Conservation (phyloP, 1,139 yeast genomes). For the Meyerozyma elateridarum region DNA sequence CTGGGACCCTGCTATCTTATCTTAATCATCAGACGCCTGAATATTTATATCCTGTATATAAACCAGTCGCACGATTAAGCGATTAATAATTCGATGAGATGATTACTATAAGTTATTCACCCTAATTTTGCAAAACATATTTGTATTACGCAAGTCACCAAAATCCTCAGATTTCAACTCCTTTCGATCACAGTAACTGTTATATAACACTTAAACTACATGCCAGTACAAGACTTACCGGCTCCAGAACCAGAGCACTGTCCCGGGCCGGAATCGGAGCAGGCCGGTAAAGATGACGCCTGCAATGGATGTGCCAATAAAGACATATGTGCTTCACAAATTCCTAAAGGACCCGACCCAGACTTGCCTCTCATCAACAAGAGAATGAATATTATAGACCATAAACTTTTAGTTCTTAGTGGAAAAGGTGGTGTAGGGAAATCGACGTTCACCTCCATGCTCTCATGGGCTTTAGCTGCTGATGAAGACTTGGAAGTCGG, state of each 20-base stretch:
- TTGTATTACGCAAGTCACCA: too few relatives aligned
- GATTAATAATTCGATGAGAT: too few relatives aligned
- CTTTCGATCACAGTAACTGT: too few relatives aligned
- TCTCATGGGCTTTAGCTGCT: constrained; percentile 92
- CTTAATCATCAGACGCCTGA: too few relatives aligned
- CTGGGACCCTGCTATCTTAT: too few relatives aligned
- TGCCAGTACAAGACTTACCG: constrained; percentile 14
- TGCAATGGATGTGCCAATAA: constrained; percentile 95
- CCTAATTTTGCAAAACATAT: too few relatives aligned
- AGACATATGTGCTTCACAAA: constrained; percentile 71
- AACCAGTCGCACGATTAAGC: too few relatives aligned
- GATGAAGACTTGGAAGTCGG: constrained; percentile 88
- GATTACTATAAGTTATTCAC: too few relatives aligned
- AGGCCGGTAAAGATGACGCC: constrained; percentile 91
- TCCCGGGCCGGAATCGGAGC: constrained; percentile 95
- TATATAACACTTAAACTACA: background rate
- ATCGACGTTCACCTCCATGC: constrained; percentile 91
- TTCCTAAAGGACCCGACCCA: constrained; percentile 95
- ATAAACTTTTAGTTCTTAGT: constrained; percentile 79
- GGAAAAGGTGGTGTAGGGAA: constrained; percentile 99
- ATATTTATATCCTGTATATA: too few relatives aligned
- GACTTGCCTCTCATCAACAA: constrained; percentile 77
- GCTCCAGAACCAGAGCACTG: constrained; percentile 91
- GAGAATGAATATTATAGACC: constrained; percentile 64
- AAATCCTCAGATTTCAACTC: too few relatives aligned